Percentiles rank a stretch among this genome's conserved stretches.
Evolutionary conservation across 371 early-diverging fungal species (phyloP).

Genomic region (Mortierella sp.): DNA sequence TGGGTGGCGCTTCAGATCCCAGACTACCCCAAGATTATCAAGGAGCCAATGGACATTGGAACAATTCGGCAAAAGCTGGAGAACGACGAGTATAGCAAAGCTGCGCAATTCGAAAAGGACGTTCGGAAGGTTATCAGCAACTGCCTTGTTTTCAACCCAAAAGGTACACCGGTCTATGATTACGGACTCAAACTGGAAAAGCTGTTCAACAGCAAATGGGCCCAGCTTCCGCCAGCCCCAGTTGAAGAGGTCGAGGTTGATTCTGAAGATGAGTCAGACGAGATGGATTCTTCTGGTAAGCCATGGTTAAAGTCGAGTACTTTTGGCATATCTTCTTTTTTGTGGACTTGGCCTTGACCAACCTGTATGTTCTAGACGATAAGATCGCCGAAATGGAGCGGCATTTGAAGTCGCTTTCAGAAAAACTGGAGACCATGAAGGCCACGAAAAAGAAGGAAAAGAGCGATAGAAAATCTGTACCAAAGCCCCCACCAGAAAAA

Average conservation of each 20-base stretch:
- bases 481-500: constrained; percentile 27
- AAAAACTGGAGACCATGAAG: constrained; percentile 75
- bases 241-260: constrained; percentile 35
- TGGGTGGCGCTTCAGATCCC: constrained; percentile 92
- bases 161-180: constrained; percentile 87
- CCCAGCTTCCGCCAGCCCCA: constrained; percentile 63
- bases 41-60: constrained; percentile 97
- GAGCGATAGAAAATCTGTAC: constrained; percentile 48
- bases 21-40: constrained; percentile 92
- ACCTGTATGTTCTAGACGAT: constrained; percentile 41
- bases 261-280: constrained; percentile 60
- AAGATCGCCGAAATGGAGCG: constrained; percentile 74
- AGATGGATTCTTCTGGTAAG: constrained; percentile 37
- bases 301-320: not conserved
- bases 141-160: constrained; percentile 94
- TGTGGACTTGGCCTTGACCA: no score
- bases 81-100: constrained; percentile 72
- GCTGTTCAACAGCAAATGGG: constrained; percentile 90
- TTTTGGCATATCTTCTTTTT: not conserved
- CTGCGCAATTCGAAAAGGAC: constrained; percentile 87
- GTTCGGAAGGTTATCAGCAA: constrained; percentile 91
- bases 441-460: constrained; percentile 64
- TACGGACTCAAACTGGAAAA: constrained; percentile 84
- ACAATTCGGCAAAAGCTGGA: constrained; percentile 93
- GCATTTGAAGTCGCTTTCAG: constrained; percentile 71